Evolutionary conservation across 768 basidiomycete species (phyloP).

Genomic region (Suillus bovinus): DNA sequence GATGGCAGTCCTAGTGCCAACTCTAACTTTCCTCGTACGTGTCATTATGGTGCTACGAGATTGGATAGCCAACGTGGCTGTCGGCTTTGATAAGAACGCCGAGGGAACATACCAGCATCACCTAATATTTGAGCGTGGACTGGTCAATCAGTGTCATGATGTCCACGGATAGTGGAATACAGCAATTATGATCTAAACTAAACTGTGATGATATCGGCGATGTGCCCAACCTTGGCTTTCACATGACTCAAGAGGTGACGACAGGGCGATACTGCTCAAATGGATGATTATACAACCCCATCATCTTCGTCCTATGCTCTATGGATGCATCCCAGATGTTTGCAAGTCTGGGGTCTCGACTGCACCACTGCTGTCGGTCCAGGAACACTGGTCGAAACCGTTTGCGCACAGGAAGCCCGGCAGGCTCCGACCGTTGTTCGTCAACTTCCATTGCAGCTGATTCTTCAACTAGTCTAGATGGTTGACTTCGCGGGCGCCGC

Average conservation of each 20-base stretch:
- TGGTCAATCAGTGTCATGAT: not conserved
- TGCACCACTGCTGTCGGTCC: conserved; percentile 50
- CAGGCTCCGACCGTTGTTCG: conserved; percentile 21
- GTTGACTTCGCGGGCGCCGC: conserved; percentile 16
- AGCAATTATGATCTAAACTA: not conserved
- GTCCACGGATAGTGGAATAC: not conserved
- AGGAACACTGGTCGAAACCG: conserved; percentile 52
- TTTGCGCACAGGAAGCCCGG: conserved; percentile 24
- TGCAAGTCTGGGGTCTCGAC: conserved; percentile 39
- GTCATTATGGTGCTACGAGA: not conserved
- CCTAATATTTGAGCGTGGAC: not conserved
- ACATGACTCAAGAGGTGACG: not conserved
- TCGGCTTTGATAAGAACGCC: not conserved
- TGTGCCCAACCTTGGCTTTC: not conserved
- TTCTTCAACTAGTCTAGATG: conserved; percentile 11
- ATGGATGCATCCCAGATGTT: conserved; percentile 26
- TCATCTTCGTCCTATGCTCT: conserved; percentile 17
- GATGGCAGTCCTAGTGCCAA: not conserved
- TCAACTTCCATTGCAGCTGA: conserved; percentile 17
- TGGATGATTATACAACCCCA: conserved; percentile 15
- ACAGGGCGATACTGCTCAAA: conserved; percentile 11
- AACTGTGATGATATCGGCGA: not conserved
- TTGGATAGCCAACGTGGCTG: not conserved
- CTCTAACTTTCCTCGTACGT: not conserved
- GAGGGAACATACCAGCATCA: not conserved